These are phyloP conservation scores for Aspergillus coremiiformis DNA, from an alignment of 495 filamentous ascomycete species.

Conservation along the genomic window DNA sequence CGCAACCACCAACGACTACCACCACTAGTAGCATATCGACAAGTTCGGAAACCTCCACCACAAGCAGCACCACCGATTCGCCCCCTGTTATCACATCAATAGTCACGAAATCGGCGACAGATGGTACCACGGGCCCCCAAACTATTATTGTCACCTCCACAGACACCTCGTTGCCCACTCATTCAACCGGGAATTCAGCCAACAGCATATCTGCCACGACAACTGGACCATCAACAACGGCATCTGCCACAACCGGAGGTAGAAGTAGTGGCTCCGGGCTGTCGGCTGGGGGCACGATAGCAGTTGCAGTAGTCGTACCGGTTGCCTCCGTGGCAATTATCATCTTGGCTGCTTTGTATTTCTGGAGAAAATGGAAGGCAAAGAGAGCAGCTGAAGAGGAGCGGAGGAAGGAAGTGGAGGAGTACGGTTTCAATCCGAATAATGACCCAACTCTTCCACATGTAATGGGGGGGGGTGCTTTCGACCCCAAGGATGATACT, in stretches of 20 bases:
- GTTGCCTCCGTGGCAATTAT: constrained; percentile 83
- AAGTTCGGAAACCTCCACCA: constrained; percentile 21
- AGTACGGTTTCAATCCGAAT: constrained; percentile 95
- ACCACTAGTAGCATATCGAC: constrained; percentile 15
- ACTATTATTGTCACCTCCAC: constrained; percentile 27
- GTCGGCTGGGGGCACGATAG: constrained; percentile 60
- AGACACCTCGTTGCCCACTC: constrained; percentile 14
- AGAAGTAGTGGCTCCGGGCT: constrained; percentile 41
- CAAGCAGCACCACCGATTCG: constrained; percentile 6
- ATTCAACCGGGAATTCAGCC: constrained; percentile 10
- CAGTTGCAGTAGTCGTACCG: constrained; percentile 89
- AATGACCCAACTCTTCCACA: constrained; percentile 76
- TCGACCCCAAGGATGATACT: constrained; percentile 57
- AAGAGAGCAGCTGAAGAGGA: constrained; percentile 80
- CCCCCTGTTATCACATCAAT: constrained; percentile 15
- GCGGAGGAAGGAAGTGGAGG: constrained; percentile 88
- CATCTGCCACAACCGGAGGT: constrained; percentile 16
- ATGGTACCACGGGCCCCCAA: constrained; percentile 15
- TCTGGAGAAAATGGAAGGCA: constrained; percentile 82
- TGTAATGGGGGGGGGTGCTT: constrained; percentile 45
- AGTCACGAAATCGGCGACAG: constrained; percentile 13
- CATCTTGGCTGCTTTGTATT: constrained; percentile 64
- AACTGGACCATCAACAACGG: constrained; percentile 20
- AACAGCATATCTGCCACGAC: constrained; percentile 22
- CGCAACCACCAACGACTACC: constrained; percentile 2